Percentiles rank a stretch among this genome's conserved stretches.
These are phyloP conservation scores for Trichaptum fuscoviolaceum DNA, from an alignment of 768 basidiomycete genomes.

Conservation along the genomic window DNA sequence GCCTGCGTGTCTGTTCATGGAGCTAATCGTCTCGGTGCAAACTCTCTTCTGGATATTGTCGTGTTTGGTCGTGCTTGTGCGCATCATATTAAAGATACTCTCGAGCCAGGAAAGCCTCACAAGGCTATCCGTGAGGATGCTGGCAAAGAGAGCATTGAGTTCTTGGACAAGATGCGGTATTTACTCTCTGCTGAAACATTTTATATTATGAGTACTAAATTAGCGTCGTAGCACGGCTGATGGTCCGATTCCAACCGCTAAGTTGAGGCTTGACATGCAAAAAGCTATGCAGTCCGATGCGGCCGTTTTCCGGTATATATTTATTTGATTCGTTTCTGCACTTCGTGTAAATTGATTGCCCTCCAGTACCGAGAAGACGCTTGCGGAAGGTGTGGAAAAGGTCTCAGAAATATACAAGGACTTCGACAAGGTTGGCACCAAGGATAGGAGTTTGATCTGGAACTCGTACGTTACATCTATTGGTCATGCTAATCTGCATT, in stretches of 20 bases:
- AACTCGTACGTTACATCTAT: conserved; percentile 70
- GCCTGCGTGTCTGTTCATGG: conserved; percentile 99
- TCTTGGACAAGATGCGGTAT: conserved; percentile 81
- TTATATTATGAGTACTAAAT: background rate
- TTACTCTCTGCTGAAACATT: conserved; percentile 5
- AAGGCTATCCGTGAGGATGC: conserved; percentile 82
- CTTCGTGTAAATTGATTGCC: conserved; percentile 4
- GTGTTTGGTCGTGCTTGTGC: conserved; percentile 99
- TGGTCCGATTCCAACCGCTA: conserved; percentile 81
- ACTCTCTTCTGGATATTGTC: conserved; percentile 97
- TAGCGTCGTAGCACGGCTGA: conserved; percentile 51
- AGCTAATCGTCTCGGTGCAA: conserved; percentile 98
- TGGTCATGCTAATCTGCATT: background rate
- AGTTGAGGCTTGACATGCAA: conserved; percentile 94
- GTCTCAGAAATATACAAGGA: conserved; percentile 81
- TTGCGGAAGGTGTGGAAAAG: conserved; percentile 92
- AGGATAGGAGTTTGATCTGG: conserved; percentile 99
- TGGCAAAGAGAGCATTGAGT: conserved; percentile 78
- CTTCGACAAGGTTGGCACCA: conserved; percentile 89
- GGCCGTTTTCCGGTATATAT: conserved; percentile 82
- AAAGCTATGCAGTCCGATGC: conserved; percentile 99
- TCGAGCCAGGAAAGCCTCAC: conserved; percentile 87
- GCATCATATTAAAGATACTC: conserved; percentile 90
- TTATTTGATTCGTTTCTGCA: background rate
- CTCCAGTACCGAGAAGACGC: conserved; percentile 71